These are phyloP conservation scores for Eucalyptus victrix DNA, from an alignment of 345 rosid genomes.

Conservation along the genomic window DNA sequence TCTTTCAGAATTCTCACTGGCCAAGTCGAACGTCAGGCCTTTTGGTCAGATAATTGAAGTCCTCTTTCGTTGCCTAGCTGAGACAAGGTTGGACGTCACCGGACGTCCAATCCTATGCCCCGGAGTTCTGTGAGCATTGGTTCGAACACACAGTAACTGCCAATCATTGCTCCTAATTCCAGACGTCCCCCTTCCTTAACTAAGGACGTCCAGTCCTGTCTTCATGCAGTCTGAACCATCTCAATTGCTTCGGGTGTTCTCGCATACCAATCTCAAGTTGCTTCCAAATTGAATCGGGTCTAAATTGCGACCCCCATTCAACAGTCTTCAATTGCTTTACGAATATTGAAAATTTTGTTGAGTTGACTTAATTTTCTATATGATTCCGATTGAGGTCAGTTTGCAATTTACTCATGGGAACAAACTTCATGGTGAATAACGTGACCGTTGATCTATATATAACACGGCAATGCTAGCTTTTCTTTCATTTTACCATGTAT, in stretches of 20 bases:
- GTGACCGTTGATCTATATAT: background rate
- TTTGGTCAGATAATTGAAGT: background rate
- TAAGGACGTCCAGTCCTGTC: background rate
- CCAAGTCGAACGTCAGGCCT: background rate
- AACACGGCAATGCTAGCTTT: background rate
- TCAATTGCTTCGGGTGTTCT: background rate
- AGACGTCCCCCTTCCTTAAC: background rate
- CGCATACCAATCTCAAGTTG: background rate
- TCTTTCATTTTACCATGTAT: background rate
- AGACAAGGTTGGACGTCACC: background rate
- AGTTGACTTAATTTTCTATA: background rate
- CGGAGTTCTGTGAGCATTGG: background rate
- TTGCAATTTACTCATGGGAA: background rate
- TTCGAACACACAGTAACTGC: background rate
- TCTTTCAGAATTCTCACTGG: background rate
- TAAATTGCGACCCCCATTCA: background rate
- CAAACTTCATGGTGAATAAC: background rate
- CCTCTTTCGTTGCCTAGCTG: background rate
- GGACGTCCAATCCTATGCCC: background rate
- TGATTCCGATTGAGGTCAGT: background rate
- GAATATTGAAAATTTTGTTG: background rate
- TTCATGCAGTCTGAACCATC: background rate
- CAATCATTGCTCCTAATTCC: background rate
- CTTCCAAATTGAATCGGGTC: background rate
- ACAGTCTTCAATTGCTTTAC: background rate